These are phyloP conservation scores for Microbotryum scabiosae DNA, from an alignment of 1,284 basidiomycete species.

Conservation along the genomic window DNA sequence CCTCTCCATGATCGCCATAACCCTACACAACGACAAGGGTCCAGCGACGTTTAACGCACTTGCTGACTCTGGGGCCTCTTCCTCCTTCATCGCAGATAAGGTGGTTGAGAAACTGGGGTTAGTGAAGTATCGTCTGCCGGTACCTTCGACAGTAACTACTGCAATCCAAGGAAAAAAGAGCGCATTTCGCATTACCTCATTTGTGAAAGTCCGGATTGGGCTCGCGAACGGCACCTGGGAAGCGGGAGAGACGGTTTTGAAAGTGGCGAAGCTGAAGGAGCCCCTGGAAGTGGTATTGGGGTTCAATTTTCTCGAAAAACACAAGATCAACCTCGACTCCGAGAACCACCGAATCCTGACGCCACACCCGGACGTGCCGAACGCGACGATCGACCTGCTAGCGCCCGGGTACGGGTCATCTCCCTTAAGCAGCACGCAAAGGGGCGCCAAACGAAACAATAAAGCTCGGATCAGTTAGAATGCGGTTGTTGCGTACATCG, in stretches of 20 bases:
- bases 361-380: no score
- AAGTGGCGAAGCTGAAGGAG: neutral
- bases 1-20: neutral
- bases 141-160: no score
- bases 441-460: no score
- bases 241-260: neutral
- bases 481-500: conserved; percentile 5
- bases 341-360: neutral
- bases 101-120: no score
- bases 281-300: conserved; percentile 9
- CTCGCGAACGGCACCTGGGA: conserved; percentile 1
- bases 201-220: no score
- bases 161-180: no score
- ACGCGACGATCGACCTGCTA: conserved; percentile 5
- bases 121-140: no score
- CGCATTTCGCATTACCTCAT: no score
- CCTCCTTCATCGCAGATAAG: no score
- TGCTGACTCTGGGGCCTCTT: conserved; percentile 8
- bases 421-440: no score
- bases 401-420: neutral
- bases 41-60: neutral
- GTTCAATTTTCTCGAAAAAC: neutral
- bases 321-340: neutral
- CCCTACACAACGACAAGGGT: conserved; percentile 4
- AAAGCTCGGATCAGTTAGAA: no score